Base-by-base conservation (phyloP, 768 basidiomycete genomes). In the Pleurotus salmoneostramineus region DNA sequence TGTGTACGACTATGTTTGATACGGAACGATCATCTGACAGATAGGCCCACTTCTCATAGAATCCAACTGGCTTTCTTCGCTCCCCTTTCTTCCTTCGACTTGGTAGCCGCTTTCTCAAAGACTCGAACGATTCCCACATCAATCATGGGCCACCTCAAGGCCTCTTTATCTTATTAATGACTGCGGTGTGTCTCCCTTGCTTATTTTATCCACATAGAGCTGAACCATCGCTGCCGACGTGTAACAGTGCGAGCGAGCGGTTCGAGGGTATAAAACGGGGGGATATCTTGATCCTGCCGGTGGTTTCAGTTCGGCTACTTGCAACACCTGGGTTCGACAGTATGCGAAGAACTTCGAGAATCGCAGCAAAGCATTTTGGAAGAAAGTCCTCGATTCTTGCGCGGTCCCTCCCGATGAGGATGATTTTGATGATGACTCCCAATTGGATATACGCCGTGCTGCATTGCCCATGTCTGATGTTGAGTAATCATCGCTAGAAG, bases 291-390 rank as follows among this genome's bases (percentile, higher is more conserved):
- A 27, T 32, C 50, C 50, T 7, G 5, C 50, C 10, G 34, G 27
- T 15, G 34, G 8, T 52, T 52, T 52, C 34, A 15, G 17, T 52
- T 8, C 50, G 7, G 34, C 7, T 21, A 27, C 17, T n/a, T 52
- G 50, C 50, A 52, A 52, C 34, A 52, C 50, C 21, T 52, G 50
- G 50, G 27, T 52, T 32, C 17, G 50, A 7, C 50, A 52, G 33
- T 52, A 52, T 34, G 34, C 17, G n/a, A 52, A 21, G 34, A 52
- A 52, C 34, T 52, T 52, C 15, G 34, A 52, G 21, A 52, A 52
- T 11, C 17, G n/a, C 21, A 32, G 6, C 6, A 32, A 21, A n/a
- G 6, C 10, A 8, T 52, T 21, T 21, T 52, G 50, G 50, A 52
- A 15, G 17, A 35, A 27, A 11, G n/a, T 52, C 34, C 34, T 52